These are phyloP conservation scores for Pseudogymnoascus pannorum DNA, from an alignment of 2,329 filamentous ascomycete species.

Conservation along the genomic window DNA sequence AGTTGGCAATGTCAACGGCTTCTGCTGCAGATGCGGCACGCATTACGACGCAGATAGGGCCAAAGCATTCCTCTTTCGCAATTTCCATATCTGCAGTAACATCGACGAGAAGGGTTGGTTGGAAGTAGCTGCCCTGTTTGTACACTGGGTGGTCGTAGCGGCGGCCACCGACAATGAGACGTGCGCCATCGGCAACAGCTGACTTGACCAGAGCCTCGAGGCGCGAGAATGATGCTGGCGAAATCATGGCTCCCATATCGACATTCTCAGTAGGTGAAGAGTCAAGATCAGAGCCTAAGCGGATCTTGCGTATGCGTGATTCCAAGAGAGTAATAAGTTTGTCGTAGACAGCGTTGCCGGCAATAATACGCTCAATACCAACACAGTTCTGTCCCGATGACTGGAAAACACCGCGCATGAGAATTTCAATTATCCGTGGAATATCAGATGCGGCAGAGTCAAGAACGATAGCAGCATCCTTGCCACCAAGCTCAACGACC, in stretches of 20 bases:
- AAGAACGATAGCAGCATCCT: constrained; percentile 84
- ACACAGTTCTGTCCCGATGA: constrained; percentile 96
- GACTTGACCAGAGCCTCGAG: constrained; percentile 71
- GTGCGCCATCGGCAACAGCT: constrained; percentile 71
- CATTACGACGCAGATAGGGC: constrained; percentile 82
- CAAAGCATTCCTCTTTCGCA: constrained; percentile 87
- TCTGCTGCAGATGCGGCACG: constrained; percentile 55
- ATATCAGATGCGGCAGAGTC: constrained; percentile 63
- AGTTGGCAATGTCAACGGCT: constrained; percentile 74
- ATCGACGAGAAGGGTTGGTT: constrained; percentile 82
- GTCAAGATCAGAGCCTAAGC: constrained; percentile 64
- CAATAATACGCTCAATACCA: constrained; percentile 88
- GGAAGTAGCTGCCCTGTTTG: constrained; percentile 82
- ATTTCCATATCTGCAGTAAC: constrained; percentile 82
- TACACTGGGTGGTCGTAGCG: constrained; percentile 64
- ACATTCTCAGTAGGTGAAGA: constrained; percentile 40
- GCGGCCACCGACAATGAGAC: constrained; percentile 72
- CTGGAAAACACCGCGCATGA: constrained; percentile 91
- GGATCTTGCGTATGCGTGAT: constrained; percentile 65
- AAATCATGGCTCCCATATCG: constrained; percentile 89
- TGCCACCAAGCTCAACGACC: constrained; percentile 87
- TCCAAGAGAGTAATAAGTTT: constrained; percentile 62
- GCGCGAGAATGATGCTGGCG: constrained; percentile 62
- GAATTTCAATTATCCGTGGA: constrained; percentile 66
- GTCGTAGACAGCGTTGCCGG: constrained; percentile 68